Evolutionary conservation across 331 rosid species (phyloP), one percentile per base, ranked within the genome.

Genomic region (Dryas integrifolia): DNA sequence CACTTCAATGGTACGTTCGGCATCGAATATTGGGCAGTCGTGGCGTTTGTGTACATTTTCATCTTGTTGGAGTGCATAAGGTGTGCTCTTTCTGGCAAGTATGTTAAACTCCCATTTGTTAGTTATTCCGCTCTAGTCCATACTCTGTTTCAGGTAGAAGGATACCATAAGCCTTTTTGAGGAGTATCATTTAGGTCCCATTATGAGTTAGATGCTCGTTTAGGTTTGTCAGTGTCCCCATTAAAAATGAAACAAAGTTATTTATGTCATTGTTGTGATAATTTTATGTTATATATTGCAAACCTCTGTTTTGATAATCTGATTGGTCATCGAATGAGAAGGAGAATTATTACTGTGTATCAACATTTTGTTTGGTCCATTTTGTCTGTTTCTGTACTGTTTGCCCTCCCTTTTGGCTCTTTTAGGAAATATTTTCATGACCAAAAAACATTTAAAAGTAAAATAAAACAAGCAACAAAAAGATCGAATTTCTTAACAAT

Each of bases 11-110:
- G 98, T 57, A 81, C 90, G 1, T 75, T 85, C 7, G 95, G 90
- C 74, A 77, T 88, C 75, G 88, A 87, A 61, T 93, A 91, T 56
- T 93, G 94, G 96, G 96, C 91, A n/a, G 89, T 82, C 10, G 86
- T 91, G 74, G 91, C 82, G 12, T 61, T 93, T 73, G n/a, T 79
- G 40, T 93, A 83, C 76, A 82, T 91, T 66, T 55, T 82, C 15
- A 7, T 84, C 58, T 35, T 80, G 80, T 67, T 83, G 76, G 80
- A 75, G 78, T 85, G 97, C 69, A 60, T 88, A 66, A 83, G 86
- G 78, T 87, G 88, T 66, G 92, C 97, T 38, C 87, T 93, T 72
- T 79, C 87, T 13, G 98, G 98, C 47, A 81, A 81, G 38, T 89
- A 89, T 77, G 90, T 75, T 68, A 83, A 77, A 67, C 76, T 93